phyloP scores from a whole-genome alignment of 345 rosid genomes.

The Gossypium arboreum region DNA sequence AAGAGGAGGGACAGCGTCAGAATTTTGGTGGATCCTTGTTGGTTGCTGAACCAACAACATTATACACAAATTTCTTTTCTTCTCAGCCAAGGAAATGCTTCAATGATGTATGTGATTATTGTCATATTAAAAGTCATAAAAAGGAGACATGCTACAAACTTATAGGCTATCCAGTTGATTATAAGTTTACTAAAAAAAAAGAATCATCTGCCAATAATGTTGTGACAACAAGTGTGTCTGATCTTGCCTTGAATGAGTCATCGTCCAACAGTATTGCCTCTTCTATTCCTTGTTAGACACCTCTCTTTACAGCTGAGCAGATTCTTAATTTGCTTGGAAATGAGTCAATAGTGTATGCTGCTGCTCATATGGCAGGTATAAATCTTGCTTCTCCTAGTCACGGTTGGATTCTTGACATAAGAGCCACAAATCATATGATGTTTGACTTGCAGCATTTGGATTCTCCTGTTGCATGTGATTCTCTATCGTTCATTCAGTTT shows the following conservation, averaged over 20 bases:
- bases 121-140: neutral
- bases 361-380: too few species aligned
- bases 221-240: too few species aligned
- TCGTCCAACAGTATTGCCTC: too few species aligned
- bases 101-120: neutral
- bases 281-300: too few species aligned
- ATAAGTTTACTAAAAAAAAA: neutral
- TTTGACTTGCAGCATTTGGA: too few species aligned
- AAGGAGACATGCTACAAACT: neutral
- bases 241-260: too few species aligned
- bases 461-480: neutral
- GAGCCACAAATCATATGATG: neutral
- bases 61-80: too few species aligned
- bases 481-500: neutral
- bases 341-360: neutral
- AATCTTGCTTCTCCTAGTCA: too few species aligned
- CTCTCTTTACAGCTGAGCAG: neutral
- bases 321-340: too few species aligned
- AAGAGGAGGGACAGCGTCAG: neutral
- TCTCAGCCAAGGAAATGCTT: neutral
- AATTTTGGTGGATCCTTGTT: too few species aligned
- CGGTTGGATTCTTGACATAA: neutral
- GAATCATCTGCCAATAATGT: too few species aligned
- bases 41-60: neutral
- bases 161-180: neutral